A percentile compares a stretch with the other conserved stretches of the same genome.
Conservation (phyloP, 768 basidiomycete species). For the Tephrocybe sp. region DNA sequence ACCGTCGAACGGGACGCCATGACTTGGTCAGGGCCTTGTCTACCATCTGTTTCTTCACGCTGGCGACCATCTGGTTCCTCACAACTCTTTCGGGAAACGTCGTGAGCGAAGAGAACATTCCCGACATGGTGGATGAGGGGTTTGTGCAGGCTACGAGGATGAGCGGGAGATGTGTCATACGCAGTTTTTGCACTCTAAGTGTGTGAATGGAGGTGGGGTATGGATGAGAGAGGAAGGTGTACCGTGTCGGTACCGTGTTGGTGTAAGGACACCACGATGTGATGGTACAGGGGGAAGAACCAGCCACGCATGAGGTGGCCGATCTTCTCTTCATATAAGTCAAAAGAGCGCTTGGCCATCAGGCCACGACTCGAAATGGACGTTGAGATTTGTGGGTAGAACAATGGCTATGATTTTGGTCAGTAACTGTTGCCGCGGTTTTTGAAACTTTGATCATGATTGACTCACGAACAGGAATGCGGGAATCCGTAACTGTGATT, state of each 20-base stretch:
- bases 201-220: background rate
- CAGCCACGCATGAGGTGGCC: constrained; percentile 5
- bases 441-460: constrained; percentile 1
- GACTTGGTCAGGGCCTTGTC: background rate
- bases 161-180: background rate
- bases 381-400: constrained; percentile 1
- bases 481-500: background rate
- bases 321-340: constrained; percentile 13
- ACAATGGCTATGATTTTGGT: constrained; percentile 8
- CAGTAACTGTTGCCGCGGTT: constrained; percentile 8
- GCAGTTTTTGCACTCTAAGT: too few species aligned
- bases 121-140: constrained; percentile 4
- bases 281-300: background rate
- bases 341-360: constrained; percentile 10
- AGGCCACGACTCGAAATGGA: constrained; percentile 1
- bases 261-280: constrained; percentile 4
- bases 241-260: background rate
- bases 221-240: background rate
- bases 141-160: background rate
- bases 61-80: background rate
- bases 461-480: background rate
- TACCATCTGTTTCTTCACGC: background rate
- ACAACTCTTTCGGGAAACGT: constrained; percentile 7
- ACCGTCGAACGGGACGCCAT: constrained; percentile 7
- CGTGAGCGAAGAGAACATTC: constrained; percentile 5